phyloP scores from a whole-genome alignment of 495 filamentous ascomycete genomes.

The Penicilliopsis zonata region DNA sequence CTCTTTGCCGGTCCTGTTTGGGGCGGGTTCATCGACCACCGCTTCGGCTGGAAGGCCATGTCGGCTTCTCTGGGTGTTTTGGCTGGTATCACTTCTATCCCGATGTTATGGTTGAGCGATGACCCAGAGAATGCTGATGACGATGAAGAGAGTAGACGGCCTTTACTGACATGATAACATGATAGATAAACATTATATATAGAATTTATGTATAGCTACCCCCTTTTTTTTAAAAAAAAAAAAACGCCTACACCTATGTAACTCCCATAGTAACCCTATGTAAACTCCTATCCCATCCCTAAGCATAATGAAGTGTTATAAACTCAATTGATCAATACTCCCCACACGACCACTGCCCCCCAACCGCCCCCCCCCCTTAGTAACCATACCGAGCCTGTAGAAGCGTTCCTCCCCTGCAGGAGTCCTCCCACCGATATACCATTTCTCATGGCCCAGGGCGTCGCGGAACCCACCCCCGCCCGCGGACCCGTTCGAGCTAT shows the following conservation, averaged over 20 bases:
- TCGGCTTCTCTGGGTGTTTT: constrained; percentile 18
- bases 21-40: constrained; percentile 47
- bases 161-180: no score
- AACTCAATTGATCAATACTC: constrained; percentile 51
- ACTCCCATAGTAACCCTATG: no score
- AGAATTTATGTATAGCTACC: no score
- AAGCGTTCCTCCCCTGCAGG: constrained; percentile 80
- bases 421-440: constrained; percentile 82
- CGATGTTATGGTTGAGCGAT: constrained; percentile 13
- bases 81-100: constrained; percentile 12
- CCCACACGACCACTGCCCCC: constrained; percentile 45
- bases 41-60: constrained; percentile 49
- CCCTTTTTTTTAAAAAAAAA: no score
- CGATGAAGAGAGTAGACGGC: no score
- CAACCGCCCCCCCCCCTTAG: constrained; percentile 33
- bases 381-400: constrained; percentile 59
- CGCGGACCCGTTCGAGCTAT: constrained; percentile 66
- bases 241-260: no score
- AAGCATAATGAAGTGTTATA: no score
- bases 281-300: no score
- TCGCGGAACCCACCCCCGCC: constrained; percentile 73
- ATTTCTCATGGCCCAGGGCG: constrained; percentile 62
- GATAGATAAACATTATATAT: no score
- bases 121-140: background rate
- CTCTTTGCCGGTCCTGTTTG: constrained; percentile 52